phyloP scores from a whole-genome alignment of 2,329 filamentous ascomycete genomes.

The Cladophialophora bantiana region DNA sequence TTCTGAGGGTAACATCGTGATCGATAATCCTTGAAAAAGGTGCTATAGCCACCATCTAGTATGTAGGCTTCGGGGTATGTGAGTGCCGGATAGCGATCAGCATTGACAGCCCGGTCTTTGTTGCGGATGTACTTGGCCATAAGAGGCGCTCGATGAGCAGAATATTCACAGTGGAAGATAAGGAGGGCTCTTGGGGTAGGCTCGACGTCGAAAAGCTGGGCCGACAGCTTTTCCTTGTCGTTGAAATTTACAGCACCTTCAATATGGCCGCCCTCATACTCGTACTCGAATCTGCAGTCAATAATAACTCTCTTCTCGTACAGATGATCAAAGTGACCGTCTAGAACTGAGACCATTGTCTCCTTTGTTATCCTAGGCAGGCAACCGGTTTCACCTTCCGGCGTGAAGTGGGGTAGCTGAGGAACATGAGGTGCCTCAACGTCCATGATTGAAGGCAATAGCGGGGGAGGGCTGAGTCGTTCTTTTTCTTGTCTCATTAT shows the following conservation, averaged over 20 bases:
- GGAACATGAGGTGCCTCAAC: slow-evolving; percentile 70
- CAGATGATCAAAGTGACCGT: slow-evolving; percentile 77
- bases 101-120: slow-evolving; percentile 84
- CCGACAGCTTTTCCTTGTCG: slow-evolving; percentile 86
- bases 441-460: slow-evolving; percentile 79
- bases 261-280: slow-evolving; percentile 96
- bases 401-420: slow-evolving; percentile 81
- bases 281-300: slow-evolving; percentile 98
- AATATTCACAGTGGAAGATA: slow-evolving; percentile 98
- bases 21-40: slow-evolving; percentile 82
- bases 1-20: slow-evolving; percentile 88
- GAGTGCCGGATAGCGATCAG: slow-evolving; percentile 82
- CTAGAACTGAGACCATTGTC: slow-evolving; percentile 84
- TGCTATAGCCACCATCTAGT: slow-evolving; percentile 92
- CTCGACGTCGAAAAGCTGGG: slow-evolving; percentile 73
- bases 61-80: slow-evolving; percentile 99
- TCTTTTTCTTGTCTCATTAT: slow-evolving; percentile 80
- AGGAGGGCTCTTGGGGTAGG: slow-evolving; percentile 77
- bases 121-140: slow-evolving; percentile 95
- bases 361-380: slow-evolving; percentile 84
- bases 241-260: slow-evolving; percentile 94
- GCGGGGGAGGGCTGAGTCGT: slow-evolving; percentile 54
- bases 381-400: slow-evolving; percentile 80
- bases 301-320: slow-evolving; percentile 87
- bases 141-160: slow-evolving; percentile 90